Conservation (phyloP, 768 basidiomycete species). For the Termitomyces heimii region DNA sequence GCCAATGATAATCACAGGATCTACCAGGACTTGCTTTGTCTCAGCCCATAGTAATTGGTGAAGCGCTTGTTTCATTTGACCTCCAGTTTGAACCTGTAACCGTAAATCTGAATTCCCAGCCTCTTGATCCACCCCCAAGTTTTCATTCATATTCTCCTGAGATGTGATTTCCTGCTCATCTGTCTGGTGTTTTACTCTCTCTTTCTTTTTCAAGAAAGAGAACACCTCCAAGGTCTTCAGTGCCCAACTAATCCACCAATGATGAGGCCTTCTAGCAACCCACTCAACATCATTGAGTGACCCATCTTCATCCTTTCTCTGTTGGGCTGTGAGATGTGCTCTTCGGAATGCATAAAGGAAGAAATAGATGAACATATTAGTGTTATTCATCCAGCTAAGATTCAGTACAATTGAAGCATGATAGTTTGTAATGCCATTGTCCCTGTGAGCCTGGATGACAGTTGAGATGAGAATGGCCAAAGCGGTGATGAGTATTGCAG, state of each 20-base stretch:
- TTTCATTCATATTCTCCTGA: too few species aligned
- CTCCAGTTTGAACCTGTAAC: background rate
- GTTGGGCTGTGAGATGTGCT: background rate
- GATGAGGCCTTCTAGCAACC: background rate
- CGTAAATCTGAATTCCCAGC: background rate
- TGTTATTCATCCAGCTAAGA: slow-evolving; percentile 4
- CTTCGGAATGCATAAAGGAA: background rate
- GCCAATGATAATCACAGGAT: background rate
- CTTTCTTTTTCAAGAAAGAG: background rate
- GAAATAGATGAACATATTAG: background rate
- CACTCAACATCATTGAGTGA: background rate
- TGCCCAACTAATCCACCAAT: background rate
- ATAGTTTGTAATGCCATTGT: background rate
- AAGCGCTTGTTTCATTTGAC: background rate
- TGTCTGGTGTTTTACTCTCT: background rate
- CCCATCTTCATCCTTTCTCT: background rate
- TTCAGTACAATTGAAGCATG: slow-evolving; percentile 6
- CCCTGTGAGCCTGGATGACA: slow-evolving; percentile 15
- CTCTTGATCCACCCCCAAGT: too few species aligned
- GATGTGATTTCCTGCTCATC: background rate
- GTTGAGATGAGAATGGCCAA: slow-evolving; percentile 20
- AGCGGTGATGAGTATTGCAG: background rate
- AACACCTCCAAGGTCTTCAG: background rate
- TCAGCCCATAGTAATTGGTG: background rate
- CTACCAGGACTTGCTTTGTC: background rate